Conservation (phyloP, 139 green algal genomes). For the Tetradesmus lagerheimii region DNA sequence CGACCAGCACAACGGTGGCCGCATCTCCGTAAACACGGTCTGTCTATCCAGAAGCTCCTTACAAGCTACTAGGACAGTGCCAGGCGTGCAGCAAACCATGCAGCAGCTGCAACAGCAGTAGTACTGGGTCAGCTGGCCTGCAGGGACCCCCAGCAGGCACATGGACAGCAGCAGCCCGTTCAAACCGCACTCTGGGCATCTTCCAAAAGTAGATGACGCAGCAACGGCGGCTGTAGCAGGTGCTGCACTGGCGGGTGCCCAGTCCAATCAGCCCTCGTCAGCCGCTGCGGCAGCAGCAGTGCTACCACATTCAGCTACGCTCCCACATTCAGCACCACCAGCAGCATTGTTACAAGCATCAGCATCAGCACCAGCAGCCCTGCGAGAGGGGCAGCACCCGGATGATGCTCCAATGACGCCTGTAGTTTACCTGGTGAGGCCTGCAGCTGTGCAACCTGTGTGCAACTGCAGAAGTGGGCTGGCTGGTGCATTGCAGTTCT, state of each 20-base stretch:
- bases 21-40: too few relatives aligned
- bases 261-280: neutral
- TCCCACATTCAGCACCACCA: neutral
- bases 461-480: too few relatives aligned
- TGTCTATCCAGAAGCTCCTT: too few relatives aligned
- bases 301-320: neutral
- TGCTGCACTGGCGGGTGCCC: neutral
- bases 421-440: conserved; percentile 1
- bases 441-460: neutral
- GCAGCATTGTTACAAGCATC: neutral
- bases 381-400: neutral
- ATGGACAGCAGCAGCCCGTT: neutral
- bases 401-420: conserved; percentile 23
- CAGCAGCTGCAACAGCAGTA: neutral
- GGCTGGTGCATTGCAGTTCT: too few relatives aligned
- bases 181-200: neutral
- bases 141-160: neutral
- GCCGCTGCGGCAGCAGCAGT: neutral
- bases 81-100: neutral
- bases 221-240: neutral
- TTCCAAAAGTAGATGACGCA: neutral
- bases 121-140: neutral
- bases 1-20: too few relatives aligned
- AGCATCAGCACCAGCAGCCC: neutral
- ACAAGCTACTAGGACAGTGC: too few relatives aligned